phyloP scores from a whole-genome alignment of 345 rosid species.

The Eucalyptus erythrocorys region DNA sequence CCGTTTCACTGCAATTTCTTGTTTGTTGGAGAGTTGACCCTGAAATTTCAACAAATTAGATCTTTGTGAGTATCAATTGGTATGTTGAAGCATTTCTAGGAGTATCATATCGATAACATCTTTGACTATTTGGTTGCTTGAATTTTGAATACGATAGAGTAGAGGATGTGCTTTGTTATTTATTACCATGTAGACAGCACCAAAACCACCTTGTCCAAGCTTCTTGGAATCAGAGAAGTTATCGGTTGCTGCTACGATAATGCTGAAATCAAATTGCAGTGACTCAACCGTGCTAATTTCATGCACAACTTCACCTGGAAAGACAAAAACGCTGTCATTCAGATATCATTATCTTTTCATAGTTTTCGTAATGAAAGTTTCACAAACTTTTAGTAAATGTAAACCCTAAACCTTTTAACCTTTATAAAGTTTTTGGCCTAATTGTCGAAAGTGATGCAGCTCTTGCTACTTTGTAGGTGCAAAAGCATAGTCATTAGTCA shows the following conservation, averaged over 20 bases:
- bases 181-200: conserved; percentile 3
- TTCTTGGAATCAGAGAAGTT: conserved; percentile 7
- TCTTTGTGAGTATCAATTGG: not conserved
- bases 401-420: not conserved
- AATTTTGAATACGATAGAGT: not conserved
- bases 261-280: conserved; percentile 1
- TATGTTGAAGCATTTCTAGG: not conserved
- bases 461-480: not conserved
- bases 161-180: not conserved
- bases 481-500: not conserved
- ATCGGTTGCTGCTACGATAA: not conserved
- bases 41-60: not conserved
- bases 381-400: not conserved
- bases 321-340: not conserved
- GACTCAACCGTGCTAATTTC: not conserved
- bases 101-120: not conserved
- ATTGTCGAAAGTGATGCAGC: not conserved
- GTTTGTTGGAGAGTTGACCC: conserved; percentile 7
- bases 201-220: conserved; percentile 19
- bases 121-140: not conserved
- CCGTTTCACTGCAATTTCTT: conserved; percentile 19
- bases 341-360: not conserved
- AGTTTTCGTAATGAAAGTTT: not conserved
- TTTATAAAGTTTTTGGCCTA: not conserved
- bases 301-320: not conserved